Evolutionary conservation across 495 filamentous ascomycete species (phyloP), one percentile per base, ranked within the genome.

Genomic region (Xylaria cubensis): DNA sequence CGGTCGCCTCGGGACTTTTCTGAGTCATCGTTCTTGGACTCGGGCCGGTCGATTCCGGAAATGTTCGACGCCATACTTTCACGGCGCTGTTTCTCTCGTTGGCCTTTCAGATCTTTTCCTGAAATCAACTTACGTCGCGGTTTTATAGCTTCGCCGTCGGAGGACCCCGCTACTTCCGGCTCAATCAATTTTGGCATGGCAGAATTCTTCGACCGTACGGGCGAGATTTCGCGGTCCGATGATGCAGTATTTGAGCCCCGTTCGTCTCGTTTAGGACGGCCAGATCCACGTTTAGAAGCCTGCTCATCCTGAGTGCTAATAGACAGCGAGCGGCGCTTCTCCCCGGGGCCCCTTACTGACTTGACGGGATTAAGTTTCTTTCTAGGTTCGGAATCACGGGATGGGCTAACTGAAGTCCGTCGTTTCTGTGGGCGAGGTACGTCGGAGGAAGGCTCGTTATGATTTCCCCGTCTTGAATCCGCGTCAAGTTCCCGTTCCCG

Each of bases 61-160:
- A 84, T 80, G 58, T 80, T 86, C 9, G 86, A 87, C 8, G 82
- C 84, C 77, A 82, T 69, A 72, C 82, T 84, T 73, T 87, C 72
- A 65, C 85, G 85, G 17, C 83, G 80, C 63, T 86, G 82, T 74
- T 85, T 86, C 56, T 90, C 87, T 50, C 85, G 83, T 67, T 88
- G 85, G 1, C 83, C 86, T 72, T 88, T 87, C 26, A 89, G 75
- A 42, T 89, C 89, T 69, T 86, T 86, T 4, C 87, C 86, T 17
- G 89, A 90, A 26, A 91, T 82, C 44, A 91, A 80, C 74, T 89
- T 90, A 5, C 88, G 83, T 56, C 88, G 80, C 15, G 89, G 89
- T 68, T 90, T 91, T 26, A 81, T 70, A 10, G 83, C 73, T 56
- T 89, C 88, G 1, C 84, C 85, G 59, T 87, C 87, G 29, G 87